Evolutionary conservation across 208 protist species (phyloP).

Genomic region (Acanthamoeba healyi): DNA sequence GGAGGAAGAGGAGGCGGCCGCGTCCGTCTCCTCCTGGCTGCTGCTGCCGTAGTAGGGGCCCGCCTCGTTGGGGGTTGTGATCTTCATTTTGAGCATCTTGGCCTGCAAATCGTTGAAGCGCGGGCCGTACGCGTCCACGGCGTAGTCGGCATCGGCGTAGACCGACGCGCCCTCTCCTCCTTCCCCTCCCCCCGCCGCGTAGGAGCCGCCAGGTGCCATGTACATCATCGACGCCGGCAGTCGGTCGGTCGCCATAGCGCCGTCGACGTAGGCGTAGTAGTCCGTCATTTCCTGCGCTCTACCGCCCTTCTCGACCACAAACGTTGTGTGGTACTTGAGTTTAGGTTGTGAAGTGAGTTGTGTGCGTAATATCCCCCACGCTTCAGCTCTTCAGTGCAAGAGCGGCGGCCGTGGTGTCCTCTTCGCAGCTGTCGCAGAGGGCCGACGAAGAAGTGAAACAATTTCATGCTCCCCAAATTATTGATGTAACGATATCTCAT

Average conservation of each 20-base stretch:
- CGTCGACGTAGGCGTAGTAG: neutral
- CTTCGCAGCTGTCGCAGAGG: neutral
- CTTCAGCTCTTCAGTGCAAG: neutral
- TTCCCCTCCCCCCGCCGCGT: no score
- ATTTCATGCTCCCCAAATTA: neutral
- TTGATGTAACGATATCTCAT: neutral
- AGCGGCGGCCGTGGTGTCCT: neutral
- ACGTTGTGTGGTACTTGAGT: no score
- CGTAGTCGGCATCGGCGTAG: slow-evolving; percentile 26
- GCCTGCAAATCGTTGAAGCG: slow-evolving; percentile 27
- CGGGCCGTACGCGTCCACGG: neutral
- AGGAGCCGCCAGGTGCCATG: no score
- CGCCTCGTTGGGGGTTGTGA: neutral
- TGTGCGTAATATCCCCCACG: no score
- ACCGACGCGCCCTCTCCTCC: neutral
- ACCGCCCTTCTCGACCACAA: no score
- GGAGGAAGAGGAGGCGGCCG: neutral
- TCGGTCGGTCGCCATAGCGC: no score
- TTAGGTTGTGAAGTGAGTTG: no score
- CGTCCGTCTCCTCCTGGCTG: neutral
- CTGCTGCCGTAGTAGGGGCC: neutral
- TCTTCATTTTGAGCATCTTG: slow-evolving; percentile 21
- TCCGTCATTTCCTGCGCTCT: neutral
- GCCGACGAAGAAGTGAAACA: no score
- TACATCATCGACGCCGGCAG: neutral